phyloP scores from a whole-genome alignment of 139 green algal species.

The Chloropicon primus region DNA sequence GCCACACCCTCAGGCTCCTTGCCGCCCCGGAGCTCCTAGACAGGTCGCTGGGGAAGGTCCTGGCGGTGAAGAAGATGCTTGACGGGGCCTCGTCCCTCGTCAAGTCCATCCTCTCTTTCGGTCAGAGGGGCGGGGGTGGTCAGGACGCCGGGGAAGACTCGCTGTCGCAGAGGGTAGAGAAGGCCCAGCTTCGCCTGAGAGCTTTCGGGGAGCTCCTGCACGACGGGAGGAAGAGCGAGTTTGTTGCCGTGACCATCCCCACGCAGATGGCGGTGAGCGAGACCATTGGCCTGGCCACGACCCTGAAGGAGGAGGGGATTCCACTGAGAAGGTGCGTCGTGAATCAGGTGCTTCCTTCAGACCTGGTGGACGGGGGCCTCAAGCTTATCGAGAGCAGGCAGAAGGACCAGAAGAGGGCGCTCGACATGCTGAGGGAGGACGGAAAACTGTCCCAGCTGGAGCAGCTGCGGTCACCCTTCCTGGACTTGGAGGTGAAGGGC shows the following conservation, averaged over 20 bases:
- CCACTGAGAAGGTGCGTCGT: conserved; percentile 74
- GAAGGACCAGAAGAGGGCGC: conserved; percentile 72
- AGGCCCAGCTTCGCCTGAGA: conserved; percentile 28
- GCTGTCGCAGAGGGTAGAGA: conserved; percentile 39
- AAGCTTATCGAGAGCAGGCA: conserved; percentile 40
- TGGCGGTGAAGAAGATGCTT: conserved; percentile 11
- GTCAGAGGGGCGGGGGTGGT: background rate
- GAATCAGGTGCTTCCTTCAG: conserved; percentile 65
- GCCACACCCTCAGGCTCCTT: conserved; percentile 92
- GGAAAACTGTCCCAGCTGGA: conserved; percentile 50
- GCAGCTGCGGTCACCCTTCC: conserved; percentile 56
- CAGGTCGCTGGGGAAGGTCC: conserved; percentile 55
- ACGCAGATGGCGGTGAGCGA: conserved; percentile 90
- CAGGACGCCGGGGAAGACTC: background rate
- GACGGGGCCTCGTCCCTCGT: background rate
- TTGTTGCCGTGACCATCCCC: conserved; percentile 95
- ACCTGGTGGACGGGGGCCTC: conserved; percentile 10
- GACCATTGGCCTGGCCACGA: conserved; percentile 53
- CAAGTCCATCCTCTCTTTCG: background rate
- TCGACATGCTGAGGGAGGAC: conserved; percentile 59
- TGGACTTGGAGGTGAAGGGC: conserved; percentile 90
- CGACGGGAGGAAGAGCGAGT: conserved; percentile 69
- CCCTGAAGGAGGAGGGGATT: conserved; percentile 61
- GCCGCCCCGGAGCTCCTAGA: conserved; percentile 93
- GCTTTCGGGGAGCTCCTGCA: conserved; percentile 59